Evolutionary conservation across 2,329 filamentous ascomycete genomes (phyloP).

Genomic region (Calonectria pauciramosa): DNA sequence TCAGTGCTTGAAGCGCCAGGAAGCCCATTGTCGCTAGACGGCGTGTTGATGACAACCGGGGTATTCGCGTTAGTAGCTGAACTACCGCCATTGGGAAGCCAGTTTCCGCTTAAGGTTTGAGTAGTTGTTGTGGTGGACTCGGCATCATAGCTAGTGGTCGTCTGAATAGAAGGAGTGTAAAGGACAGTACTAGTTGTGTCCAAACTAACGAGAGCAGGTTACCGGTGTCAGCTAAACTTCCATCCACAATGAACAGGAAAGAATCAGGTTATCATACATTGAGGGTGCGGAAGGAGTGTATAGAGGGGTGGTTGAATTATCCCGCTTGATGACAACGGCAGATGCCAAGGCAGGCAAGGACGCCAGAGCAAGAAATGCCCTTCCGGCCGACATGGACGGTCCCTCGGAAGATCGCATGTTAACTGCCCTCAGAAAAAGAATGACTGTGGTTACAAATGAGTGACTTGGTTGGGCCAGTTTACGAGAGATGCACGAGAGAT

Average conservation of each 20-base stretch:
- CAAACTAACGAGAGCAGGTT: background rate
- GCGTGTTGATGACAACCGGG: background rate
- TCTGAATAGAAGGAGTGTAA: background rate
- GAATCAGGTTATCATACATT: background rate
- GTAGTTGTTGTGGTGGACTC: background rate
- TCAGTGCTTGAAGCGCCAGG: no score
- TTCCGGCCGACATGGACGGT: constrained; percentile 4
- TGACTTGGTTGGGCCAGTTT: background rate
- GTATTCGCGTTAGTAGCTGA: background rate
- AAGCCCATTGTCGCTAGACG: no score
- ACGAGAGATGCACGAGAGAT: background rate
- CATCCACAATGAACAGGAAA: no score
- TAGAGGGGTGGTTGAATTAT: background rate
- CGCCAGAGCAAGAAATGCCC: constrained; percentile 30
- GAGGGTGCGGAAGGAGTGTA: background rate
- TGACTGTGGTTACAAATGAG: constrained; percentile 14
- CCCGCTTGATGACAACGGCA: background rate
- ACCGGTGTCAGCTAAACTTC: background rate
- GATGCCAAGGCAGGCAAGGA: constrained; percentile 27
- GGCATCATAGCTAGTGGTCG: background rate
- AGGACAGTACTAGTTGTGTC: constrained; percentile 12
- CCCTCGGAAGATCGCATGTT: constrained; percentile 22
- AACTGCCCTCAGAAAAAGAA: background rate
- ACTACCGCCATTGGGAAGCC: background rate
- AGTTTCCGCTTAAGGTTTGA: background rate